Base-by-base conservation (phyloP, 495 filamentous ascomycete species). In the Xylaria flabelliformis region DNA sequence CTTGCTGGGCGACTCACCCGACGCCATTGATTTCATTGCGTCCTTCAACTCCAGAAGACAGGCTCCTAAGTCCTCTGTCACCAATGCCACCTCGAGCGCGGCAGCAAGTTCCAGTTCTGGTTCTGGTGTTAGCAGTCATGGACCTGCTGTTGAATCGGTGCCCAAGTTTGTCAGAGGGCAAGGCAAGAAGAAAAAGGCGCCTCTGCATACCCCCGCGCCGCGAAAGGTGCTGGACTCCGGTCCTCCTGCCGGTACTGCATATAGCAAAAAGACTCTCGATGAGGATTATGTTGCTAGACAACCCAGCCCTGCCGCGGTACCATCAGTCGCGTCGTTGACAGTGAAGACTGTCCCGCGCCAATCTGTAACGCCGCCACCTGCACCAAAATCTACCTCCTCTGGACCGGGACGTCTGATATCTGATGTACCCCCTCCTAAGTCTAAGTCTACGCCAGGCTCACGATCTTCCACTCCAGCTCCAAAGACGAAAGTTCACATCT, bases 1-100 rank as follows among this genome's bases (percentile, higher is more conserved):
- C 79, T 85, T 98, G 41, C 89, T 99, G 2, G 96, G 94, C 58
- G 93, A 97, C 78, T 93, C 93, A 7, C 88, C 94, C 17, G 90
- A 92, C 72, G 91, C 92, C 0, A 81, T 98, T 71, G 94, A 97
- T 71, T 99, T 98, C 79, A 97, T 99, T 75, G 89, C 94, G 29
- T 90, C 91, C 53, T 98, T 97, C 86, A 98, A 96, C 79, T 84
- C 90, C 12, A 90, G 89, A 41, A 89, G 93, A 42, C 81, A 87
- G 75, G 82, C 85, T 29, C 82, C 83, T 0, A 81, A 75, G 53
- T n/a, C 67, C 2, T 19, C 12, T 13, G 41, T 46, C 29, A 44
- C 61, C 10, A 58, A 48, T 46, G 21, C 48, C 19, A 42, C 42
- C 21, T 19, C 44, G 4, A 17, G 42, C 9, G 34, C 58, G 10